A percentile compares a stretch with the other conserved stretches of the same genome.
Evolutionary conservation across 164 flowering plant genomes (phyloP).

Genomic region (Echeveria elegans): DNA sequence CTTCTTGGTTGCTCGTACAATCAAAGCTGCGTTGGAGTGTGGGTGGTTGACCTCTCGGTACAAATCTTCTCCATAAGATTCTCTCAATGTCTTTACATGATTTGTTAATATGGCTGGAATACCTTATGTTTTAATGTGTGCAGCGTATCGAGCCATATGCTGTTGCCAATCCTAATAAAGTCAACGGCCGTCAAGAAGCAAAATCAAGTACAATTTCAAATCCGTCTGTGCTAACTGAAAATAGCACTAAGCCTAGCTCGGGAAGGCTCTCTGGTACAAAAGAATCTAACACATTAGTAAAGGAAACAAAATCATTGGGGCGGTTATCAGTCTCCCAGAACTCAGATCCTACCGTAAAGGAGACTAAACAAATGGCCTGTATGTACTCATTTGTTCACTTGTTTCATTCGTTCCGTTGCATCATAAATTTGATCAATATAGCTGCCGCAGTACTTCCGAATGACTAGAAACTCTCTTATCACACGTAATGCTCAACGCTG

Average conservation of each 20-base stretch:
- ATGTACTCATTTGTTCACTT: slow-evolving; percentile 16
- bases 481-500: background rate
- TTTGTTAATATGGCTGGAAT: background rate
- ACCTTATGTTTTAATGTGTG: slow-evolving; percentile 9
- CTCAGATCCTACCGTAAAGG: slow-evolving; percentile 42
- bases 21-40: slow-evolving; percentile 98
- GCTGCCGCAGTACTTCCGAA: background rate
- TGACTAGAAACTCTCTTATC: background rate
- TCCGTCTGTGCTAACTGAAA: slow-evolving; percentile 43
- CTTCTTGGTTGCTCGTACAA: slow-evolving; percentile 98
- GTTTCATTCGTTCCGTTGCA: background rate
- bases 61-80: slow-evolving; percentile 4
- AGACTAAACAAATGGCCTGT: slow-evolving; percentile 54
- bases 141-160: slow-evolving; percentile 89
- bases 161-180: slow-evolving; percentile 23
- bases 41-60: slow-evolving; percentile 99
- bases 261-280: slow-evolving; percentile 64
- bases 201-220: slow-evolving; percentile 46
- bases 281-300: slow-evolving; percentile 45
- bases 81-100: background rate
- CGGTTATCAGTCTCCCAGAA: slow-evolving; percentile 51
- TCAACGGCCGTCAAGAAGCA: slow-evolving; percentile 43
- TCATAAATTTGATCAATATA: background rate
- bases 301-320: slow-evolving; percentile 56
- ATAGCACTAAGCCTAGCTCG: slow-evolving; percentile 43